Percentiles rank a stretch among this genome's conserved stretches.
These are phyloP conservation scores for Neonectria neomacrospora DNA, from an alignment of 2,329 filamentous ascomycete species.

Conservation along the genomic window DNA sequence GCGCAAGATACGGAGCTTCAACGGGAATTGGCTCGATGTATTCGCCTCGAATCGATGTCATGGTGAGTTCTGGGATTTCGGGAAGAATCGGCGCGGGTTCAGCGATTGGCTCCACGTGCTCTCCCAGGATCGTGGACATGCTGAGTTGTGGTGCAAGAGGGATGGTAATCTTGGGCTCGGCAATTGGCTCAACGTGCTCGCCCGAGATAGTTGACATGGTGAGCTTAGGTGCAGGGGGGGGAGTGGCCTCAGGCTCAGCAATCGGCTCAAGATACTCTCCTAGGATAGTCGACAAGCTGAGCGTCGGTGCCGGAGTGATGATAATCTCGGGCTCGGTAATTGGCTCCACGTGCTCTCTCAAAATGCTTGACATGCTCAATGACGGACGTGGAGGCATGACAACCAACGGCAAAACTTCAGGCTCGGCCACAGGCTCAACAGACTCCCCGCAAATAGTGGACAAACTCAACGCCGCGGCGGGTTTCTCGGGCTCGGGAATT, in stretches of 20 bases:
- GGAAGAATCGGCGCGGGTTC: constrained; percentile 26
- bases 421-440: constrained; percentile 46
- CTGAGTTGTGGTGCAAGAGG: constrained; percentile 23
- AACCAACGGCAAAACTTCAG: neutral
- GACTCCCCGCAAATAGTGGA: constrained; percentile 43
- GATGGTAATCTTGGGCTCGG: constrained; percentile 43
- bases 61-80: constrained; percentile 22
- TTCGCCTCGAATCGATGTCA: constrained; percentile 40
- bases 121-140: constrained; percentile 36
- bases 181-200: constrained; percentile 45
- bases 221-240: constrained; percentile 15
- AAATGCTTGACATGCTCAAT: constrained; percentile 41
- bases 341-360: constrained; percentile 48
- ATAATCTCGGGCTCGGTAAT: constrained; percentile 32
- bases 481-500: constrained; percentile 20
- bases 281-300: constrained; percentile 38
- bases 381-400: constrained; percentile 26
- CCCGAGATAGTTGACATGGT: constrained; percentile 37
- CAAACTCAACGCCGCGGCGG: constrained; percentile 31
- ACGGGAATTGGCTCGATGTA: constrained; percentile 40
- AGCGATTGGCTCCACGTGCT: constrained; percentile 35
- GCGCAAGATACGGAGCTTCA: constrained; percentile 38
- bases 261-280: constrained; percentile 49
- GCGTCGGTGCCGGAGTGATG: constrained; percentile 23
- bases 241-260: constrained; percentile 29